These are phyloP conservation scores for Trichosporon sp. DNA, from an alignment of 1,284 basidiomycete species.

Conservation along the genomic window DNA sequence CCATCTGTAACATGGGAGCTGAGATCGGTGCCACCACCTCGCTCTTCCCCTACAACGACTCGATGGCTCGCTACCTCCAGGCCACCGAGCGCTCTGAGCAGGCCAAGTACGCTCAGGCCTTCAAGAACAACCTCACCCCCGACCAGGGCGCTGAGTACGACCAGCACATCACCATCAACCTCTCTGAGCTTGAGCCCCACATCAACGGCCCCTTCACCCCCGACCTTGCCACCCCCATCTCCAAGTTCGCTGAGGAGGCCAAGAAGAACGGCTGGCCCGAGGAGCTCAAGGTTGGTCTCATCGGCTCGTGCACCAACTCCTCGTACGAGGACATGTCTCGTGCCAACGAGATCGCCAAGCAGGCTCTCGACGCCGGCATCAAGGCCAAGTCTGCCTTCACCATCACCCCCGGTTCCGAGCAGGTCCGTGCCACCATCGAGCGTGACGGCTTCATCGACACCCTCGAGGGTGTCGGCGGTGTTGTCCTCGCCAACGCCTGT, in stretches of 20 bases:
- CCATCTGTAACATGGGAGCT: slow-evolving; percentile 98
- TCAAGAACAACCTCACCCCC: slow-evolving; percentile 86
- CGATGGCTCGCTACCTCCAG: slow-evolving; percentile 88
- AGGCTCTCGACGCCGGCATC: slow-evolving; percentile 83
- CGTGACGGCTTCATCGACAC: slow-evolving; percentile 89
- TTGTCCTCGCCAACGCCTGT: slow-evolving; percentile 97
- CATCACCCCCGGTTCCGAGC: slow-evolving; percentile 96
- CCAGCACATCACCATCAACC: slow-evolving; percentile 88
- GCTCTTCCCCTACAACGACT: slow-evolving; percentile 95
- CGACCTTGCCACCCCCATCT: slow-evolving; percentile 91
- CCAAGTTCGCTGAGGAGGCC: slow-evolving; percentile 86
- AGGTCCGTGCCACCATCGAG: slow-evolving; percentile 94
- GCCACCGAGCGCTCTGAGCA: slow-evolving; percentile 88
- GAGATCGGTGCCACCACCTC: slow-evolving; percentile 99
- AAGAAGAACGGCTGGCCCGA: slow-evolving; percentile 96
- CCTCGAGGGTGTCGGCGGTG: slow-evolving; percentile 82
- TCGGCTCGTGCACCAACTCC: slow-evolving; percentile 99
- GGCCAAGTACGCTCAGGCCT: slow-evolving; percentile 81
- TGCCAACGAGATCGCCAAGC: slow-evolving; percentile 85
- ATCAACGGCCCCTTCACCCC: slow-evolving; percentile 99
- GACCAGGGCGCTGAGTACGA: slow-evolving; percentile 92
- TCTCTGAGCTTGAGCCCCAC: slow-evolving; percentile 95
- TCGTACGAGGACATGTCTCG: slow-evolving; percentile 99
- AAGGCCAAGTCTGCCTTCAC: slow-evolving; percentile 91
- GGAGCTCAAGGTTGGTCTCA: slow-evolving; percentile 94